Base-by-base conservation (phyloP, 441 rosid species). In the Pelargonium fulgidum region DNA sequence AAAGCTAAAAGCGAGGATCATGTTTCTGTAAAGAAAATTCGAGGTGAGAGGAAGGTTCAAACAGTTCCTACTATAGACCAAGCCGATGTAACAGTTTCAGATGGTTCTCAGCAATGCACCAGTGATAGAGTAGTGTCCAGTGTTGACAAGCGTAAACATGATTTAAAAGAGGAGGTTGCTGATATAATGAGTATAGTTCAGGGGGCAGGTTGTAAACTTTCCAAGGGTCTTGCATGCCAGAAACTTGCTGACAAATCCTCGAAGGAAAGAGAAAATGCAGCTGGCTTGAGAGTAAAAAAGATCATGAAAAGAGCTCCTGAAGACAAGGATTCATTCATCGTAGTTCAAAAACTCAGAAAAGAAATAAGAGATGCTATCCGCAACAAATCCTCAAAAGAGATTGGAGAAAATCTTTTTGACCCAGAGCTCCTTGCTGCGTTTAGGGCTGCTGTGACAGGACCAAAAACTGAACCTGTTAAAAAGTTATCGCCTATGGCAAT, bases 351-450 rank as follows among this genome's bases (percentile, higher is more conserved):
- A 68, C 87, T 95, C 72, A 89, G 96, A 80, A 79, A 88, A 78
- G 95, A 90, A 82, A 95, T 95, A 76, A 86, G 96, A 79, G 98
- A 92, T 73, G 96, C 92, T 62, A 92, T 92, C 70, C 87, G 80
- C 71, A 83, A 88, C 81, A 85, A 82, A 75, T 77, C 94, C 65
- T 74, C 92, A 56, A 76, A 79, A 58, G 91, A 86, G 73, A 56
- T 87, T 65, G 93, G 85, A 70, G 84, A 83, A 77, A 82, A 79
- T 78, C 86, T 87, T 76, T 88, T 90, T 19, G 96, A 95, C 78
- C 91, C 97, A 5, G 84, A 95, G 78, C 99, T 95, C 74, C 92
- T 95, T 75, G 85, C 91, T 66, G 99, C 99, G 62, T 95, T 95
- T 73, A 87, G 98, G 67, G 84, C 90, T 74, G 99, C 88, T 67